A percentile compares a stretch with the other conserved stretches of the same genome.
Evolutionary conservation across 495 filamentous ascomycete genomes (phyloP).

Genomic region (Aspergillus egyptiacus): DNA sequence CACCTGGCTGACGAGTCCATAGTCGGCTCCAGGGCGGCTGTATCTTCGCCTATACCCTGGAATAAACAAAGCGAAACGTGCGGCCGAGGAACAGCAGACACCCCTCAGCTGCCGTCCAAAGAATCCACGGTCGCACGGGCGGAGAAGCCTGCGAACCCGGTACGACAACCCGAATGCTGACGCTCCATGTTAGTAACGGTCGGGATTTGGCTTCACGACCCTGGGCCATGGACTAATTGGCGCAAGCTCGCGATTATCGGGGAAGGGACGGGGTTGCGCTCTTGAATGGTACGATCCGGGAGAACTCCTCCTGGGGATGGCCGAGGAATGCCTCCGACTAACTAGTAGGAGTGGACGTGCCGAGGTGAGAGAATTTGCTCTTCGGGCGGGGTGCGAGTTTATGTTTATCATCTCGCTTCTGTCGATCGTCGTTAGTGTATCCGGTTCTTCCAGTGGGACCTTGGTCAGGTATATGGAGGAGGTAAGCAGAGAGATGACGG

Average conservation of each 20-base stretch:
- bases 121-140: constrained; percentile 70
- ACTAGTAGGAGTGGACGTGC: too few relatives aligned
- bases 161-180: constrained; percentile 90
- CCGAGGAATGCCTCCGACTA: too few relatives aligned
- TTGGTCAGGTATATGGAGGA: too few relatives aligned
- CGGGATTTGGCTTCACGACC: too few relatives aligned
- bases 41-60: constrained; percentile 80
- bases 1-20: constrained; percentile 73
- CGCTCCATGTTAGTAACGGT: too few relatives aligned
- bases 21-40: constrained; percentile 76
- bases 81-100: constrained; percentile 65
- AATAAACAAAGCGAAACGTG: constrained; percentile 80
- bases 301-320: constrained; percentile 69
- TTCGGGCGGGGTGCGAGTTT: constrained; percentile 88
- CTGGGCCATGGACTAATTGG: constrained; percentile 71
- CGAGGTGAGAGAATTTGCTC: too few relatives aligned
- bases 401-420: constrained; percentile 75
- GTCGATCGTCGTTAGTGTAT: constrained; percentile 24
- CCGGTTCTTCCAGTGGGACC: too few relatives aligned
- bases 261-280: constrained; percentile 82
- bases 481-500: too few relatives aligned
- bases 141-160: constrained; percentile 53
- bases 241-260: constrained; percentile 70
- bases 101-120: constrained; percentile 63
- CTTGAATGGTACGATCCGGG: constrained; percentile 76